These are phyloP conservation scores for Exophiala sp. DNA, from an alignment of 2,329 filamentous ascomycete species.

Conservation along the genomic window DNA sequence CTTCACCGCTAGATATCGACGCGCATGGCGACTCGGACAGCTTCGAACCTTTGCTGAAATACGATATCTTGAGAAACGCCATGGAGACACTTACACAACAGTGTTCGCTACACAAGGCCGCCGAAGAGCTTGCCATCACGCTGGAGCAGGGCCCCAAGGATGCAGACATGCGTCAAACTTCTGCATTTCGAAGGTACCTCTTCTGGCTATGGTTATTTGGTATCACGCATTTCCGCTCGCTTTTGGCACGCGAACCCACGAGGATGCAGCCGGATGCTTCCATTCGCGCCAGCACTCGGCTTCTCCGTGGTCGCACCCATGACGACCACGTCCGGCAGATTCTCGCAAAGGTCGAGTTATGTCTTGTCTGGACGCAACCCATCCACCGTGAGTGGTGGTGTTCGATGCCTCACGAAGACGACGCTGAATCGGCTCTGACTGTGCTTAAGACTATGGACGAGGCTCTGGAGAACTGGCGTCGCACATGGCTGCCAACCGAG, in stretches of 20 bases:
- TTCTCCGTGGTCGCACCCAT: constrained; percentile 1
- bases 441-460: constrained; percentile 8
- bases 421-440: background rate
- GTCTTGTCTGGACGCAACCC: constrained; percentile 1
- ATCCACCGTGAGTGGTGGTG: constrained; percentile 11
- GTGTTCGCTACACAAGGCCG: constrained; percentile 7
- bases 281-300: constrained; percentile 2
- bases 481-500: constrained; percentile 1
- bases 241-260: constrained; percentile 6
- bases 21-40: background rate
- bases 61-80: constrained; percentile 1
- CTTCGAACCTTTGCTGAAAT: constrained; percentile 1
- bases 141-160: background rate
- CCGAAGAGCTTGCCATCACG: constrained; percentile 3
- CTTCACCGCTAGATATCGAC: background rate
- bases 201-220: constrained; percentile 10
- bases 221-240: constrained; percentile 2
- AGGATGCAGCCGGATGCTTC: constrained; percentile 1
- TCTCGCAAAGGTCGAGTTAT: constrained; percentile 1
- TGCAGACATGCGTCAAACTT: constrained; percentile 1
- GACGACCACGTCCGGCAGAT: constrained; percentile 3
- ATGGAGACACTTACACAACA: constrained; percentile 2
- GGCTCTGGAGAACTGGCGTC: constrained; percentile 1
- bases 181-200: constrained; percentile 6
- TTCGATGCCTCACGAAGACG: constrained; percentile 2